Conservation (phyloP, 495 filamentous ascomycete species). For the Peziza echinospora region DNA sequence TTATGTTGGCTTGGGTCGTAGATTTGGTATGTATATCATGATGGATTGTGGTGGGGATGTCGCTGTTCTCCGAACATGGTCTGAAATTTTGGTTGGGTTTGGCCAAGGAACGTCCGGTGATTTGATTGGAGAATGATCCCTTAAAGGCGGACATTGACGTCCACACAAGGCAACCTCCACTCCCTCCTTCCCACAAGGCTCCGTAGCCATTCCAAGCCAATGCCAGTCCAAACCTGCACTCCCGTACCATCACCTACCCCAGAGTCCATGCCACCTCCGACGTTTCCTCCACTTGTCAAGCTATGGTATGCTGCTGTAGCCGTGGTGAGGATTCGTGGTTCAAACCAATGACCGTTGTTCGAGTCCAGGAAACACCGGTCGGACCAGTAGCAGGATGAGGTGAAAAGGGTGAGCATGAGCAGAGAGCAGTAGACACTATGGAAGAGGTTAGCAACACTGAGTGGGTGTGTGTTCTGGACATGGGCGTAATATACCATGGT, state of each 20-base stretch:
- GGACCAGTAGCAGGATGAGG: slow-evolving; percentile 77
- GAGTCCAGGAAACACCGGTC: slow-evolving; percentile 78
- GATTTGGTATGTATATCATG: too few relatives aligned
- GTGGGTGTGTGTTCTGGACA: too few relatives aligned
- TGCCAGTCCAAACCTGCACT: slow-evolving; percentile 42
- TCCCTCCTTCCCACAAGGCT: slow-evolving; percentile 52
- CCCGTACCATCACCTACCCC: slow-evolving; percentile 35
- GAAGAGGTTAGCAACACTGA: too few relatives aligned
- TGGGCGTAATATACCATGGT: slow-evolving; percentile 32
- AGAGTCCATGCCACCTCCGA: slow-evolving; percentile 32
- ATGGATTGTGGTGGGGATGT: too few relatives aligned
- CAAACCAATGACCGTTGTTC: slow-evolving; percentile 57
- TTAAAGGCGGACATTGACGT: slow-evolving; percentile 53
- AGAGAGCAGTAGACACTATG: slow-evolving; percentile 59
- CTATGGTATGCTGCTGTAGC: slow-evolving; percentile 37
- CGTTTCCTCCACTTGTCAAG: slow-evolving; percentile 40
- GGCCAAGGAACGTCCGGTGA: too few relatives aligned
- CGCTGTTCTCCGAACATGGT: too few relatives aligned
- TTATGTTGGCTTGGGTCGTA: too few relatives aligned
- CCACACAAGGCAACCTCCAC: slow-evolving; percentile 66
- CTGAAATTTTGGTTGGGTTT: too few relatives aligned
- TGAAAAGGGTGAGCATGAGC: slow-evolving; percentile 70
- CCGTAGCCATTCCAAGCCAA: slow-evolving; percentile 64
- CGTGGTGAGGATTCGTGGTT: slow-evolving; percentile 30
- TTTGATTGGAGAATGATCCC: too few relatives aligned